A percentile compares a stretch with the other conserved stretches of the same genome.
Conservation (phyloP, 371 early-diverging fungal genomes). For the Amoeboradix gromovi region DNA sequence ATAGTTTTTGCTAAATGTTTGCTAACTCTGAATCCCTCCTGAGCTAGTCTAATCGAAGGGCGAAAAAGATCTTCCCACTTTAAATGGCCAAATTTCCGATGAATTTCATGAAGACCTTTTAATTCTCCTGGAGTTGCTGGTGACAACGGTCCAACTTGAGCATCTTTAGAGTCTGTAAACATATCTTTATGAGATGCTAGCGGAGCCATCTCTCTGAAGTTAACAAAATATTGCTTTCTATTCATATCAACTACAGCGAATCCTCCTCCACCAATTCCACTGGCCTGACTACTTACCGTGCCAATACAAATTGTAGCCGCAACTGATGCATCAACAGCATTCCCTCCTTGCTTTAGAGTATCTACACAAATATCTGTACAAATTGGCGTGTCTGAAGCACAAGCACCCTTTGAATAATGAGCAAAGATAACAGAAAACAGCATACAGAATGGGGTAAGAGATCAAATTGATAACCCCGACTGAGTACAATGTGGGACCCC, state of each 20-base stretch:
- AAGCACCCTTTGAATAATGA: too few relatives aligned
- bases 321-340: constrained; percentile 86
- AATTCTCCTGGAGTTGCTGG: constrained; percentile 81
- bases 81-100: constrained; percentile 11
- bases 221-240: constrained; percentile 9
- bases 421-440: too few relatives aligned
- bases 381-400: too few relatives aligned
- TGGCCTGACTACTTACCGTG: constrained; percentile 61
- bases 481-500: too few relatives aligned
- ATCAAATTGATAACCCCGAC: too few relatives aligned
- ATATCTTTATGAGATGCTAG: constrained; percentile 32
- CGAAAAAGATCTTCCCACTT: constrained; percentile 51
- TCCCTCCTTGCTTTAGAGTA: constrained; percentile 69
- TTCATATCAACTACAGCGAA: not conserved
- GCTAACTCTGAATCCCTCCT: constrained; percentile 40
- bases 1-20: constrained; percentile 23
- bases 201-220: constrained; percentile 71
- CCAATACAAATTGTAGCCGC: constrained; percentile 78
- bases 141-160: constrained; percentile 43
- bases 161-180: constrained; percentile 32
- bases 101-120: constrained; percentile 51
- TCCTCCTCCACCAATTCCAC: constrained; percentile 95
- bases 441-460: too few relatives aligned
- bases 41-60: constrained; percentile 43
- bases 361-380: constrained; percentile 10